Base-by-base conservation (phyloP, 805 yeast genomes). In the Groenewaldozyma salmanticensis region DNA sequence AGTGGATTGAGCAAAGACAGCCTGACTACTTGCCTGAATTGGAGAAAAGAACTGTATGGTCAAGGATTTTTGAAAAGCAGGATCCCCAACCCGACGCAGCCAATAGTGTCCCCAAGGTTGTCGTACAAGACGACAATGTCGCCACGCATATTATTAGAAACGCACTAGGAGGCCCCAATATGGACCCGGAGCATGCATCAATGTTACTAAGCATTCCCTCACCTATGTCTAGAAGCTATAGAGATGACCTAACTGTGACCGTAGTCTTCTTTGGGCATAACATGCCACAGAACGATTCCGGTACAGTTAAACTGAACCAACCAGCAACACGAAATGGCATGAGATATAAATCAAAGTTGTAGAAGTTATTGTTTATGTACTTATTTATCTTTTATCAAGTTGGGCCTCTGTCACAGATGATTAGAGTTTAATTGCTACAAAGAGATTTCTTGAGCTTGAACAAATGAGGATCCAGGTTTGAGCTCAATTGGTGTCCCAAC, bases 161-260 rank as follows among this genome's bases (percentile, higher is more conserved):
- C 60, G 97, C 98, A 0, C 68, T 92, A 43, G 95, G 96, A 4
- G 81, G 81, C 19, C 96, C 94, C 0, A 24, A 24, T 24, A 24
- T 24, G 29, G 79, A 84, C 31, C 75, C 77, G 48, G 96, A 90
- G 47, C 88, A 86, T 52, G 87, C 88, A 2, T 77, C 88, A 18
- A 83, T 92, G 74, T 66, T 92, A 45, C 81, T 87, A 15, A 80
- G 92, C 40, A 86, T 92, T 40, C 97, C 97, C 16, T 75, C 87
- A 15, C 96, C 97, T 1, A 72, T 82, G 51, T 81, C 95, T 17
- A 77, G 98, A 62, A 72, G 86, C 35, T 90, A 88, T 62, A 77
- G 98, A 60, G 98, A 92, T 64, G 98, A 92, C 60, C 70, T 92
- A 57, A 88, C 97, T 0, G 96, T 88, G 4, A 86, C 96, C 2